phyloP scores from a whole-genome alignment of 2,329 filamentous ascomycete genomes.

The Hypoxylon sp. region DNA sequence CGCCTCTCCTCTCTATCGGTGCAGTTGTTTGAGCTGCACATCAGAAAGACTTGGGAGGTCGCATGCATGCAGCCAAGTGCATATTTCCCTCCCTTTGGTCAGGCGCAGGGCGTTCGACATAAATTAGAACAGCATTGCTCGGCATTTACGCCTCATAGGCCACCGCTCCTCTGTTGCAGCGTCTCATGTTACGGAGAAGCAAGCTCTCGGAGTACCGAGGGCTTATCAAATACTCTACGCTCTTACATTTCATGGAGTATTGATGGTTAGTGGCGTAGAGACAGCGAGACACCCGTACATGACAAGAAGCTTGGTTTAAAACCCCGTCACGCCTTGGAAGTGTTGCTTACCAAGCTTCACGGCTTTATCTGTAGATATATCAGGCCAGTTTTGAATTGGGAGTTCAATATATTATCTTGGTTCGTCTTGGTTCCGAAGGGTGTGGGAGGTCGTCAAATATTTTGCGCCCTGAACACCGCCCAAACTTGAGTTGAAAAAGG shows the following conservation, averaged over 20 bases:
- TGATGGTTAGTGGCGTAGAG: not conserved
- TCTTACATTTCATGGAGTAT: not conserved
- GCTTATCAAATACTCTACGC: not conserved
- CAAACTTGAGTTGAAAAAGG: too few species aligned
- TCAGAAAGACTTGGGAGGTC: slow-evolving; percentile 1
- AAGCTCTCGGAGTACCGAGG: not conserved
- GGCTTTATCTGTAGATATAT: not conserved
- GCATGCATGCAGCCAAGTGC: not conserved
- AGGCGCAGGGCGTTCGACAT: not conserved
- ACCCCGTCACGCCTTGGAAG: too few species aligned
- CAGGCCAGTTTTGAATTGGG: not conserved
- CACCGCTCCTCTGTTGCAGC: not conserved
- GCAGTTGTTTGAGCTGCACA: slow-evolving; percentile 4
- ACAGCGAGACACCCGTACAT: too few species aligned
- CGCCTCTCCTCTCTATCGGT: not conserved
- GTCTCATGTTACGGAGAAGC: not conserved
- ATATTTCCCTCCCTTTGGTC: not conserved
- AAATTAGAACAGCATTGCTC: not conserved
- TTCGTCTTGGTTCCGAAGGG: too few species aligned
- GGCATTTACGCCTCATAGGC: not conserved
- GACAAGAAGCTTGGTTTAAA: too few species aligned
- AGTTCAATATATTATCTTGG: not conserved
- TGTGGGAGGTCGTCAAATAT: too few species aligned
- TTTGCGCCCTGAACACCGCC: too few species aligned
- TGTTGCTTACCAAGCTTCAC: too few species aligned